Evolutionary conservation across 148 eudicot genomes (phyloP), one percentile per base, ranked within the genome.

Genomic region (Vaccinium darrowii): DNA sequence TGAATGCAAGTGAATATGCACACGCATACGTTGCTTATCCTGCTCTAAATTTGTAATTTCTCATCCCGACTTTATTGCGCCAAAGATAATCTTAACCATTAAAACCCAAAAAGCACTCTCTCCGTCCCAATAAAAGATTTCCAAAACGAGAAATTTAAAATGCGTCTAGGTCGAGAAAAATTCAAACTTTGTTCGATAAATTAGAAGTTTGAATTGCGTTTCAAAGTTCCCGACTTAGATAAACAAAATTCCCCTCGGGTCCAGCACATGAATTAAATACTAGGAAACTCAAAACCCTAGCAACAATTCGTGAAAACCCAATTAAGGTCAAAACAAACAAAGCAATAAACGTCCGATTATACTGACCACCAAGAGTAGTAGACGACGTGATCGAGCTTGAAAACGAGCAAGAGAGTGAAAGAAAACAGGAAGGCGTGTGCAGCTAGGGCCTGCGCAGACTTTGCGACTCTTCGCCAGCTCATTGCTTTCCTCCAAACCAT

Each of bases 291-390:
- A 1, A 84, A 74, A 54, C 83, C 74, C 51, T 39, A 36, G 10
- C 51, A 52, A 30, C 79, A 83, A 53, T 52, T 8, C 15, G 23
- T 8, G 19, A 47, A 53, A 75, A 30, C 52, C 23, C 62, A 67
- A 67, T 47, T 33, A 54, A 51, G 30, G 36, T 47, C 47, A 39
- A 76, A 50, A 3, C n/a, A 74, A 25, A 18, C 5, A 71, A 30
- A 25, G 6, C 49, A 36, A 65, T 1, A 9, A 7, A 30, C 16
- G 25, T 56, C 25, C 2, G 10, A 67, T 52, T 74, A 83, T 57
- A 83, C 92, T 23, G 81, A 96, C 99, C 99, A 94, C 98, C 99
- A 96, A 84, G 99, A 96, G 90, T 65, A 93, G 18, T 82, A 82
- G 65, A 87, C 54, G 47, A 56, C 8, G 49, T 91, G 95, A 89